Conservation (phyloP, 2,329 filamentous ascomycete species). For the Cladophialophora exuberans region DNA sequence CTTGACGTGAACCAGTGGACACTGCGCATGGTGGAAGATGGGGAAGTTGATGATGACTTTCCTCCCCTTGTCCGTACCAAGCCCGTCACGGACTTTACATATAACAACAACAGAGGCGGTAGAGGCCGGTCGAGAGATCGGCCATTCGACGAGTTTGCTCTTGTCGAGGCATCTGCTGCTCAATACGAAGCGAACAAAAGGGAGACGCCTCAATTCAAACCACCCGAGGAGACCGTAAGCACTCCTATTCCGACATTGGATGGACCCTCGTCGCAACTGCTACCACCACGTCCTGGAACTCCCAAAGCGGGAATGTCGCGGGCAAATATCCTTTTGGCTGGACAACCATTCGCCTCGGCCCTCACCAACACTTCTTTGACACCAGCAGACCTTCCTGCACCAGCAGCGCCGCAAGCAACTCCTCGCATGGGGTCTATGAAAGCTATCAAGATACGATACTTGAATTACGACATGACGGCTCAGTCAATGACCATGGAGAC, state of each 20-base stretch:
- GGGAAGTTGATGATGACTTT: constrained; percentile 69
- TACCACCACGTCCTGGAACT: constrained; percentile 12
- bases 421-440: constrained; percentile 62
- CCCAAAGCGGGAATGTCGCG: constrained; percentile 33
- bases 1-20: constrained; percentile 66
- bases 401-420: constrained; percentile 47
- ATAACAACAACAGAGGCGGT: constrained; percentile 66
- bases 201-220: constrained; percentile 56
- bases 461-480: constrained; percentile 60
- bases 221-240: constrained; percentile 38
- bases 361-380: constrained; percentile 49
- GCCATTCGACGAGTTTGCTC: constrained; percentile 68
- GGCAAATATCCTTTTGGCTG: constrained; percentile 44
- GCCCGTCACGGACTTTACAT: constrained; percentile 66
- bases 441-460: constrained; percentile 63
- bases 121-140: constrained; percentile 63
- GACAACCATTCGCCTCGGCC: constrained; percentile 51
- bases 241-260: constrained; percentile 33
- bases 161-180: constrained; percentile 61
- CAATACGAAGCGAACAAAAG: constrained; percentile 63
- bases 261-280: constrained; percentile 14
- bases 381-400: constrained; percentile 52
- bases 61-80: constrained; percentile 61
- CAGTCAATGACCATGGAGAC: constrained; percentile 59
- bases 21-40: constrained; percentile 69